phyloP scores from a whole-genome alignment of 1,284 basidiomycete genomes.

The Cryptococcus sp. region DNA sequence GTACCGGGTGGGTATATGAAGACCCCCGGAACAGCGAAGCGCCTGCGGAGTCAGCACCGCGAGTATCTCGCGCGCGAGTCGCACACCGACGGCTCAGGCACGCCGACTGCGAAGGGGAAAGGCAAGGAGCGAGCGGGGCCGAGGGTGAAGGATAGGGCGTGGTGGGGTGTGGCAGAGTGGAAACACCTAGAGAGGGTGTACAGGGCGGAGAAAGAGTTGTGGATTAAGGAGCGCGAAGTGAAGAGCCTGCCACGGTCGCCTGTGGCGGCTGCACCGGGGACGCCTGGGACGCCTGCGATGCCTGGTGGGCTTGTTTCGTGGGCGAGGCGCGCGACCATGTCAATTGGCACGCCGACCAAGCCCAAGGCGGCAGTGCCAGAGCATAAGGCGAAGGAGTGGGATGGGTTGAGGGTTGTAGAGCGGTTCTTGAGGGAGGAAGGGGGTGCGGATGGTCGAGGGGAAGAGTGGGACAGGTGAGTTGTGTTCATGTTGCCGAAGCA shows the following conservation, averaged over 20 bases:
- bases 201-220: slow-evolving; percentile 26
- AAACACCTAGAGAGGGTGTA: slow-evolving; percentile 36
- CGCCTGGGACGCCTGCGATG: neutral
- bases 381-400: slow-evolving; percentile 59
- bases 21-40: slow-evolving; percentile 1
- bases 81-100: too few relatives aligned
- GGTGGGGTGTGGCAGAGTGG: slow-evolving; percentile 41
- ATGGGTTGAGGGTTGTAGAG: slow-evolving; percentile 69
- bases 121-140: too few relatives aligned
- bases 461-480: slow-evolving; percentile 34
- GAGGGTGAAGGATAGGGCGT: too few relatives aligned
- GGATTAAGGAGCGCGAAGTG: slow-evolving; percentile 31
- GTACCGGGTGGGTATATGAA: slow-evolving; percentile 19
- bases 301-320: slow-evolving; percentile 21
- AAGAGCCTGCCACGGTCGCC: slow-evolving; percentile 21
- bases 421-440: slow-evolving; percentile 70
- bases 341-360: slow-evolving; percentile 5
- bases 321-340: slow-evolving; percentile 19
- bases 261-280: too few relatives aligned
- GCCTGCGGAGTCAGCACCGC: neutral
- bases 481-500: neutral
- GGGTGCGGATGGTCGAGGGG: slow-evolving; percentile 50
- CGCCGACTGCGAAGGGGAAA: neutral
- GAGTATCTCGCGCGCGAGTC: too few relatives aligned
- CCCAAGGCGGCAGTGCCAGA: slow-evolving; percentile 17